Conservation (phyloP, 2,329 filamentous ascomycete species). For the Trichothecium roseum region DNA sequence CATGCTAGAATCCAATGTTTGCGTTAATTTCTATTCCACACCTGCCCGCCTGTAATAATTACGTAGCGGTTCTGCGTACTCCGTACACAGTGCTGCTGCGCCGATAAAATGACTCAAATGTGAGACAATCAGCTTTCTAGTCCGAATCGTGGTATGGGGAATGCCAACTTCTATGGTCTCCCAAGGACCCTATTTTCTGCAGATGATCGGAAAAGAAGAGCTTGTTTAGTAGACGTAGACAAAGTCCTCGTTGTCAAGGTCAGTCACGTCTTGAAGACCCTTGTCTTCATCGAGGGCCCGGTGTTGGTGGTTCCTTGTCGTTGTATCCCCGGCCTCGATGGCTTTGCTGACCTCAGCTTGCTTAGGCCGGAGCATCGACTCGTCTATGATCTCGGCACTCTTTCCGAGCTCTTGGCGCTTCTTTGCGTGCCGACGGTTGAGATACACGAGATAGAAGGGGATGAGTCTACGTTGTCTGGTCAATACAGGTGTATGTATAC, state of each 20-base stretch:
- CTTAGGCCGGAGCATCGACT: slow-evolving; percentile 28
- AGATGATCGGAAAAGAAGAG: too few species aligned
- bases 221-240: slow-evolving; percentile 36
- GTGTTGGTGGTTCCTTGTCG: not conserved
- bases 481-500: not conserved
- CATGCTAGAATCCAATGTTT: too few species aligned
- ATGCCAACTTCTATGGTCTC: too few species aligned
- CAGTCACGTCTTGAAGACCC: slow-evolving; percentile 38
- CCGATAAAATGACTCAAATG: too few species aligned
- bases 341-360: slow-evolving; percentile 6
- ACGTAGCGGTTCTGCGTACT: too few species aligned
- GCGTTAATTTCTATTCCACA: too few species aligned
- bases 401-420: slow-evolving; percentile 45
- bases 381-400: slow-evolving; percentile 41
- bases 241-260: slow-evolving; percentile 51
- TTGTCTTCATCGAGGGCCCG: slow-evolving; percentile 9
- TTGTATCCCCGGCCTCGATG: slow-evolving; percentile 6
- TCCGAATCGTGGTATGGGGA: too few species aligned
- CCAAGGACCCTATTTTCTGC: too few species aligned
- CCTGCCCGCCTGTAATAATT: too few species aligned
- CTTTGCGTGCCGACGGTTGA: slow-evolving; percentile 43
- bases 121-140: too few species aligned
- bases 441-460: slow-evolving; percentile 32
- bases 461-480: slow-evolving; percentile 10
- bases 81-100: too few species aligned